Conservation (phyloP, 2,329 filamentous ascomycete species). For the Colletotrichum aenigma region DNA sequence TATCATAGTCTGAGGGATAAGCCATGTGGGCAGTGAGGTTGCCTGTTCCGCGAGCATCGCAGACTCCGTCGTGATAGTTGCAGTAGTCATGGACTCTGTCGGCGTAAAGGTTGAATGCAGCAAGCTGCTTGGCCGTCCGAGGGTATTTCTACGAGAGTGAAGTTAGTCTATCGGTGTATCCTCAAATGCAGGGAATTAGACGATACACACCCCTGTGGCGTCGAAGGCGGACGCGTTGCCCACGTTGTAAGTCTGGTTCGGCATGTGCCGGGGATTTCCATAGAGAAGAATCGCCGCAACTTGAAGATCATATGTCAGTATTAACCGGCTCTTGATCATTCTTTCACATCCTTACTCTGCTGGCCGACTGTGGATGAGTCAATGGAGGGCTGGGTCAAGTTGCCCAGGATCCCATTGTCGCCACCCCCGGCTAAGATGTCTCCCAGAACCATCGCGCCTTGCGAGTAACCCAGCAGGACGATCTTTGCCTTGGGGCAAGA, state of each 20-base stretch:
- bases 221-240: background rate
- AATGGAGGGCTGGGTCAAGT: background rate
- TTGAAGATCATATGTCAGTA: background rate
- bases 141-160: background rate
- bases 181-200: background rate
- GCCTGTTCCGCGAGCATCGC: background rate
- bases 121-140: background rate
- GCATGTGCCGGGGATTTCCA: background rate
- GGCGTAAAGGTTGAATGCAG: background rate
- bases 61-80: background rate
- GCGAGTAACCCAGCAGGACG: background rate
- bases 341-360: background rate
- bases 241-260: background rate
- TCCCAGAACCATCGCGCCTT: background rate
- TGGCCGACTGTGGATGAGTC: background rate
- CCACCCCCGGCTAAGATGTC: background rate
- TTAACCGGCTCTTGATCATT: fast-evolving
- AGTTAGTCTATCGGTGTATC: background rate
- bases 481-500: background rate
- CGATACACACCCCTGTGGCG: background rate
- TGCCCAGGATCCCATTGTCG: background rate
- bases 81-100: background rate
- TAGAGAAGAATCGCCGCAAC: background rate
- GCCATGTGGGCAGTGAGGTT: background rate
- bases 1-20: background rate